Evolutionary conservation across 2,329 filamentous ascomycete genomes (phyloP), one percentile per base, ranked within the genome.

Genomic region (Aspergillus intermedius): DNA sequence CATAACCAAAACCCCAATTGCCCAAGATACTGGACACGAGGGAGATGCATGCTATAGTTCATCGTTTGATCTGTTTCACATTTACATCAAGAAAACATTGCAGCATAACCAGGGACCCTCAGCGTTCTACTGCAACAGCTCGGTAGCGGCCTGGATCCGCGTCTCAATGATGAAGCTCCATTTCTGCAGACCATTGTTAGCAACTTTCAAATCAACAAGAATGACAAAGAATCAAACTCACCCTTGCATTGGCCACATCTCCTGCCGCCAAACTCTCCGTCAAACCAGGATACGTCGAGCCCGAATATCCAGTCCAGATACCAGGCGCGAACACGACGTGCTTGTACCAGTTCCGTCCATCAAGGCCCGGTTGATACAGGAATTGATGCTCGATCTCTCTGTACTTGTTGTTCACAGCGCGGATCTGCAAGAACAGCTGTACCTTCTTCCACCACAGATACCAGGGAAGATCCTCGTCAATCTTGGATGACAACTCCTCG

Each of bases 291-390:
- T 80, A 85, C 7, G 81, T 83, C 3, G 78, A 82, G 3, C 90
- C 91, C 0, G 89, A 76, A 67, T 96, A 96, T 0, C 91, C 91
- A 0, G 89, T 95, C 89, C 90, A 95, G 43, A 91, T 67, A 0
- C 91, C 91, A 0, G 91, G 91, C 1, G 91, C 91, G 69, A 94
- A 96, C 1, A 96, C 86, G 2, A 95, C 86, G 61, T 96, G 91
- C 73, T 96, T 96, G 74, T 91, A 97, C 90, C 90, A 96, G 21
- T 75, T 74, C 51, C 91, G 76, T 1, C 82, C 82, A 64, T 95
- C 91, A 17, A 97, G 71, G 0, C 91, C 91, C 3, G 78, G 75
- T 4, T 81, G 71, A 60, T 88, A 86, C 53, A 96, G 60, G 68
- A 96, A 95, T 45, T 83, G 76, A 13, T 90, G 77, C 67, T 97